These are phyloP conservation scores for Castanea mollissima DNA, from an alignment of 306 rosid species.

Conservation along the genomic window DNA sequence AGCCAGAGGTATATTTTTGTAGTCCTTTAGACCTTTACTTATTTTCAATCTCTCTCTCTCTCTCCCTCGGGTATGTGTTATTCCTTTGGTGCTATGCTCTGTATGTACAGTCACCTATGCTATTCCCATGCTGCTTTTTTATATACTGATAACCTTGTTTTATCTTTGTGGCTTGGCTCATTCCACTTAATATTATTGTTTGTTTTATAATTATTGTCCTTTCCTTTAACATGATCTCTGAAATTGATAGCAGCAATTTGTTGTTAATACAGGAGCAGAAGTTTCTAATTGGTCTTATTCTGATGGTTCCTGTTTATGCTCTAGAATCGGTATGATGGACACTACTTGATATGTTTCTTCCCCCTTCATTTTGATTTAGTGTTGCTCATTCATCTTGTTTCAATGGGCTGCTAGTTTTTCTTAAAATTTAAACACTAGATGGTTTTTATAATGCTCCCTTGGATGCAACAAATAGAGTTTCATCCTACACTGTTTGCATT, in stretches of 20 bases:
- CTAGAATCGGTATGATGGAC: constrained; percentile 77
- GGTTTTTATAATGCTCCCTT: background rate
- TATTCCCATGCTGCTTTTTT: background rate
- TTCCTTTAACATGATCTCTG: constrained; percentile 1
- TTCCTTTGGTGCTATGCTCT: constrained; percentile 10
- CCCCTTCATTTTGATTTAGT: background rate
- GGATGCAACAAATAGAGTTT: background rate
- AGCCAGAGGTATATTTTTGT: constrained; percentile 73
- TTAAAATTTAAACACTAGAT: background rate
- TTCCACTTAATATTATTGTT: background rate
- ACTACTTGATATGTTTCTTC: constrained; percentile 6
- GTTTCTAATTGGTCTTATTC: constrained; percentile 91
- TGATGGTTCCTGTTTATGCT: constrained; percentile 99
- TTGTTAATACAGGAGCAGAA: constrained; percentile 82
- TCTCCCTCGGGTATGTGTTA: too few species aligned
- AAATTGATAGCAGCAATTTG: background rate
- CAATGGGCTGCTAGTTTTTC: background rate
- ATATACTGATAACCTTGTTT: background rate
- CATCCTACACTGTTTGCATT: background rate
- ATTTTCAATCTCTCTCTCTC: constrained; percentile 1
- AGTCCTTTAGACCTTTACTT: constrained; percentile 18
- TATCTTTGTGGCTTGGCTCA: constrained; percentile 10
- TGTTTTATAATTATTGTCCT: background rate
- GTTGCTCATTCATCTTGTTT: constrained; percentile 4
- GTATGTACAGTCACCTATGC: background rate